A percentile compares a stretch with the other conserved stretches of the same genome.
phyloP scores from a whole-genome alignment of 2,329 filamentous ascomycete species.

The Albophoma yamanashiensis region DNA sequence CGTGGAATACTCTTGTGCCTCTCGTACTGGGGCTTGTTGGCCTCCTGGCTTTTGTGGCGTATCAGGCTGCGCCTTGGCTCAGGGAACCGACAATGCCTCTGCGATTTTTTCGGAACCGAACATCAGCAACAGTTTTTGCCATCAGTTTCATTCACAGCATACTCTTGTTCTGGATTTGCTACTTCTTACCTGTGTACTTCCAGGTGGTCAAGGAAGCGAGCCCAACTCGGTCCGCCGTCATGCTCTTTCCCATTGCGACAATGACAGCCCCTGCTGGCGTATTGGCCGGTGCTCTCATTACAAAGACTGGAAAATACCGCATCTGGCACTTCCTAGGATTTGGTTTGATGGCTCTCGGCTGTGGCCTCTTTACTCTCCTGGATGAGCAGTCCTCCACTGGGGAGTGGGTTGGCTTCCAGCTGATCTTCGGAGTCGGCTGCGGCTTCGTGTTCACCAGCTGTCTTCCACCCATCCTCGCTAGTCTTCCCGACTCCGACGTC shows the following conservation, averaged over 20 bases:
- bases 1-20: constrained; percentile 23
- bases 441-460: constrained; percentile 30
- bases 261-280: constrained; percentile 14
- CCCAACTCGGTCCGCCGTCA: constrained; percentile 15
- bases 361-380: constrained; percentile 31
- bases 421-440: constrained; percentile 26
- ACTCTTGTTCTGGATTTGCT: constrained; percentile 10
- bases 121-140: constrained; percentile 12
- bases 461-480: constrained; percentile 32
- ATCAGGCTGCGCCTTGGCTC: constrained; percentile 2
- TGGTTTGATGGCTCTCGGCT: constrained; percentile 22
- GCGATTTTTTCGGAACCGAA: constrained; percentile 5
- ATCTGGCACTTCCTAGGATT: constrained; percentile 22
- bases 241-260: constrained; percentile 19
- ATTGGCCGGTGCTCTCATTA: constrained; percentile 13
- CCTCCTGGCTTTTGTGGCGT: constrained; percentile 12
- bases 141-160: constrained; percentile 21
- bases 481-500: constrained; percentile 23
- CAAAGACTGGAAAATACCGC: constrained; percentile 20
- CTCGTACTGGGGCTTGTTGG: constrained; percentile 26
- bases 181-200: constrained; percentile 37
- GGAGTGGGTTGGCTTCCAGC: constrained; percentile 30
- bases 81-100: constrained; percentile 6
- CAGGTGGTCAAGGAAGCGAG: constrained; percentile 25
- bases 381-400: constrained; percentile 22